Conservation (phyloP, 768 basidiomycete genomes). For the Nidularia sp. region DNA sequence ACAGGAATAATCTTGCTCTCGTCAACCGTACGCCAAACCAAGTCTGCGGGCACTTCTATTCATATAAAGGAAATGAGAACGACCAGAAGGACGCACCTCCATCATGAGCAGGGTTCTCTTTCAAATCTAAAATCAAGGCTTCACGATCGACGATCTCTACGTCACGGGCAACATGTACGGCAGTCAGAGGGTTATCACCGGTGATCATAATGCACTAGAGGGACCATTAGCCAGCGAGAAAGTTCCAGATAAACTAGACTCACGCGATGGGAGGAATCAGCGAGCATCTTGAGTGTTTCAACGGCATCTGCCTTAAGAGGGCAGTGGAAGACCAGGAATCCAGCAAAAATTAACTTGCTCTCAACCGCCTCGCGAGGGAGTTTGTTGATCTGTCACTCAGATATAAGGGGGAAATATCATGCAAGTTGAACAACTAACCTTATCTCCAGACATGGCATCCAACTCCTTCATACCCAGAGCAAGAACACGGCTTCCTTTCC, state of each 20-base stretch:
- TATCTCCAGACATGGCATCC: conserved; percentile 64
- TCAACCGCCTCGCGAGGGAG: conserved; percentile 82
- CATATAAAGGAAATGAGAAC: not conserved
- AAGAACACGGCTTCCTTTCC: conserved; percentile 89
- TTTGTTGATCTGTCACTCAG: conserved; percentile 70
- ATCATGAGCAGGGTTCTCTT: conserved; percentile 71
- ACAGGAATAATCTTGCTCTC: conserved; percentile 87
- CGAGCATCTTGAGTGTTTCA: conserved; percentile 86
- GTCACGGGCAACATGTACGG: conserved; percentile 91
- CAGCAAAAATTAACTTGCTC: conserved; percentile 76
- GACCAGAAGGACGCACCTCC: conserved; percentile 44
- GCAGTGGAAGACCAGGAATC: conserved; percentile 98
- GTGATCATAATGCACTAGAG: conserved; percentile 97
- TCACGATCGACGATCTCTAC: conserved; percentile 98
- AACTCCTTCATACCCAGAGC: conserved; percentile 88
- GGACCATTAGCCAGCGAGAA: not conserved
- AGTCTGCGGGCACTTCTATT: conserved; percentile 40
- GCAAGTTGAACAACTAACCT: conserved; percentile 40
- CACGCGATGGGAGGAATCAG: conserved; percentile 94
- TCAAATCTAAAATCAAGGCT: conserved; percentile 86
- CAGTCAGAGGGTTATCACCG: conserved; percentile 96
- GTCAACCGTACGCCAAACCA: conserved; percentile 92
- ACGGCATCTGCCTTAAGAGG: conserved; percentile 94
- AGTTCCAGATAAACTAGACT: conserved; percentile 20
- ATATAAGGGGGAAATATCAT: not conserved